Percentiles rank a stretch among this genome's conserved stretches.
phyloP scores from a whole-genome alignment of 192 early-diverging fungal species.

The Coemansia sp. region DNA sequence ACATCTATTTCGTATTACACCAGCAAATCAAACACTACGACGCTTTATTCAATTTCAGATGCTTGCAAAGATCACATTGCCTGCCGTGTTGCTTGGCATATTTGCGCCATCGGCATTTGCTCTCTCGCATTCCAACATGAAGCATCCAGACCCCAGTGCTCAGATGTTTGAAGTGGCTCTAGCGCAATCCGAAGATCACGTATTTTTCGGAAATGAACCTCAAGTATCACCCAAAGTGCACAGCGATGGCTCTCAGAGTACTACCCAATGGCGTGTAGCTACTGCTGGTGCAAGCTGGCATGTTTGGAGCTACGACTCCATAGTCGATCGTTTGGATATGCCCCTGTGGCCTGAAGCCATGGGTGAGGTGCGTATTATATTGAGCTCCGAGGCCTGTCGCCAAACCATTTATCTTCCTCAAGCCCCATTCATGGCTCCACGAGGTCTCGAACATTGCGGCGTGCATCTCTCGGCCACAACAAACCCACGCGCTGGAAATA shows the following conservation, averaged over 20 bases:
- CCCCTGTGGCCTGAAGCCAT: conserved; percentile 39
- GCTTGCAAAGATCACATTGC: too few relatives aligned
- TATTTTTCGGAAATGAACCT: conserved; percentile 29
- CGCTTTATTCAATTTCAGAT: too few relatives aligned
- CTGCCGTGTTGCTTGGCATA: too few relatives aligned
- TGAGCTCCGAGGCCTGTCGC: conserved; percentile 41
- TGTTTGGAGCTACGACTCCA: conserved; percentile 26
- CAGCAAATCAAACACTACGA: too few relatives aligned
- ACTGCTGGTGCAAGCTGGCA: conserved; percentile 37
- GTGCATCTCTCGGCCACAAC: conserved; percentile 29
- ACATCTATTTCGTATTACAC: too few relatives aligned
- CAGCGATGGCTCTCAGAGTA: too few relatives aligned
- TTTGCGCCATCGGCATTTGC: background rate
- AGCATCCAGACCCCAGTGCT: conserved; percentile 6
- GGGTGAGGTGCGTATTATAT: conserved; percentile 25
- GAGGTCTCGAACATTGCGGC: conserved; percentile 36
- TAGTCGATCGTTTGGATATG: conserved; percentile 29
- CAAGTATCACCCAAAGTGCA: background rate
- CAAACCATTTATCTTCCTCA: conserved; percentile 9
- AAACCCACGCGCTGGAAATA: background rate
- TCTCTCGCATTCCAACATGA: conserved; percentile 35
- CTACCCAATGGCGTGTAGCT: conserved; percentile 29
- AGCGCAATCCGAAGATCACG: conserved; percentile 25
- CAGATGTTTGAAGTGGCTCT: background rate
- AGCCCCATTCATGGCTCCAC: conserved; percentile 38